Base-by-base conservation (phyloP, 2,329 filamentous ascomycete species). In the Venturiaceae sp. region DNA sequence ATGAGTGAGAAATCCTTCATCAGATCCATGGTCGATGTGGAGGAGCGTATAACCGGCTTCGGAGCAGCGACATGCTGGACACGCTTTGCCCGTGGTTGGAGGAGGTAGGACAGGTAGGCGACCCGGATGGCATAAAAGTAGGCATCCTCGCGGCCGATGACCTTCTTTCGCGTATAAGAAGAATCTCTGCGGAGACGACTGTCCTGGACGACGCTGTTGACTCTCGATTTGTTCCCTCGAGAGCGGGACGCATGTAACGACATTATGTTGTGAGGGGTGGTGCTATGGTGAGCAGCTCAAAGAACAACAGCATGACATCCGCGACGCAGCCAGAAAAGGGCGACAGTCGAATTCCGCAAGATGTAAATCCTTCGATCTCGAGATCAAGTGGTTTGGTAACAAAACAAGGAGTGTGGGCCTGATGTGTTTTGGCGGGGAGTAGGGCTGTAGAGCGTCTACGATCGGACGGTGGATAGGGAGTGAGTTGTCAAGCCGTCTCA, bases 121-220 rank as follows among this genome's bases (percentile, higher is more conserved):
- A 89, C 86, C 62, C 94, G 88, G 58, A 99, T 83, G 66, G 92
- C 91, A 74, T 90, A 96, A 63, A 85, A 88, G 75, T 95, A 96
- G 69, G 90, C 92, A 74, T 96, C 90, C 66, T 95, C 88, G 70
- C 78, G 68, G 62, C 69, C 67, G 58, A 78, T 69, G 58, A 67
- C 71, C 61, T 71, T 73, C 60, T 66, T 66, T 36, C 59, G 55
- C 58, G 70, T 68, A 56, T 69, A 69, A 52, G 70, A 72, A 59
- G 67, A 64, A 26, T 58, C 58, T 47, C 74, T 73, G 63, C 72
- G 69, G 46, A 71, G 66, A 41, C 64, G 66, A 33, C 74, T 72
- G 28, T 69, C 68, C 37, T 69, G 67, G 62, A 72, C 71, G 60
- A 76, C 66, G 61, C 72, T 77, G 70, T 73, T 73, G 59, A 75